Conservation (phyloP, 2,329 filamentous ascomycete genomes). For the Cercospora berteroae region DNA sequence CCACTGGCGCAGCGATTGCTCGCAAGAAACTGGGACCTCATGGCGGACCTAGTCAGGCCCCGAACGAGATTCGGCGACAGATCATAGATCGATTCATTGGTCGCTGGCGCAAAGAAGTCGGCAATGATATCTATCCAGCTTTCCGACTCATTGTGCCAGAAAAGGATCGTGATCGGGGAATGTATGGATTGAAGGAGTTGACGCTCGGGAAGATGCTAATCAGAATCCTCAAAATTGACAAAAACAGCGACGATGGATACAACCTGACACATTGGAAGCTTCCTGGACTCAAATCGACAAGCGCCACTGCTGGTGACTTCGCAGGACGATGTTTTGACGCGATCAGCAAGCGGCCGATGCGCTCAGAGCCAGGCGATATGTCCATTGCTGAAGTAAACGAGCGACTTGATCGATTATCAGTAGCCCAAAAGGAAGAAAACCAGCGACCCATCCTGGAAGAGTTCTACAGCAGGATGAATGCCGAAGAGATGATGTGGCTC, state of each 20-base stretch:
- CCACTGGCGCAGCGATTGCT: constrained; percentile 53
- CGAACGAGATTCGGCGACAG: constrained; percentile 73
- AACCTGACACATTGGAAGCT: constrained; percentile 90
- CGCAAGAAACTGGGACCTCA: constrained; percentile 61
- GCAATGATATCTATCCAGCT: constrained; percentile 88
- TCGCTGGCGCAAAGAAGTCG: constrained; percentile 83
- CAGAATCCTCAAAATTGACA: constrained; percentile 87
- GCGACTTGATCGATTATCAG: constrained; percentile 73
- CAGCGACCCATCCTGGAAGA: constrained; percentile 76
- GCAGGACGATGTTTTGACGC: constrained; percentile 85
- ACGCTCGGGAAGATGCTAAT: constrained; percentile 87
- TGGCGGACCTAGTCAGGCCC: constrained; percentile 48
- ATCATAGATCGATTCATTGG: constrained; percentile 85
- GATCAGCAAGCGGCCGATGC: constrained; percentile 77
- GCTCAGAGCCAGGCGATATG: constrained; percentile 71
- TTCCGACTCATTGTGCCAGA: constrained; percentile 88
- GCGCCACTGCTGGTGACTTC: constrained; percentile 81
- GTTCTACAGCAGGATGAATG: constrained; percentile 89
- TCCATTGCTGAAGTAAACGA: constrained; percentile 87
- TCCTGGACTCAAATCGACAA: constrained; percentile 65
- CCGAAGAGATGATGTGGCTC: constrained; percentile 90
- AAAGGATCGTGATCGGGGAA: constrained; percentile 85
- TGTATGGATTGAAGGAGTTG: constrained; percentile 93
- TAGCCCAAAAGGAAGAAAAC: constrained; percentile 74
- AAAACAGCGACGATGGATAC: constrained; percentile 82